These are phyloP conservation scores for Trametes gibbosa DNA, from an alignment of 768 basidiomycete genomes.

Conservation along the genomic window DNA sequence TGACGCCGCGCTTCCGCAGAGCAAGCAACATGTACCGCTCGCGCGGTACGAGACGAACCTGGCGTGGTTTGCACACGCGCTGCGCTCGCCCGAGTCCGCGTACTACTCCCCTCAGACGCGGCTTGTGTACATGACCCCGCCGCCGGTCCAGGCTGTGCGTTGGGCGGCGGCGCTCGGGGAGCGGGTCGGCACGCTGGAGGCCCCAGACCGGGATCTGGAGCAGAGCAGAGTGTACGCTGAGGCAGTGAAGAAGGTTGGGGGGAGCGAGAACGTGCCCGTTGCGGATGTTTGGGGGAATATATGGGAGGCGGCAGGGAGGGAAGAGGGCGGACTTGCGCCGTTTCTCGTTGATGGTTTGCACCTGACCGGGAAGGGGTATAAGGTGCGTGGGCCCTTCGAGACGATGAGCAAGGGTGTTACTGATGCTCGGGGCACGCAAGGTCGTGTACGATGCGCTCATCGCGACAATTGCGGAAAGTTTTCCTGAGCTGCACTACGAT, in stretches of 20 bases:
- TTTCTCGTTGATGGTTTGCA: conserved; percentile 80
- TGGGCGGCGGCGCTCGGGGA: conserved; percentile 47
- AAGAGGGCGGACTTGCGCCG: conserved; percentile 47
- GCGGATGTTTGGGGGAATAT: conserved; percentile 74
- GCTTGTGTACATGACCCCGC: conserved; percentile 82
- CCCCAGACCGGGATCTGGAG: conserved; percentile 59
- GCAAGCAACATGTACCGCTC: conserved; percentile 78
- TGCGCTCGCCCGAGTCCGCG: conserved; percentile 59
- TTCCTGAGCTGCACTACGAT: conserved; percentile 70
- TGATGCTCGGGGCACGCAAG: conserved; percentile 34
- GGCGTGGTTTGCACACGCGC: conserved; percentile 53
- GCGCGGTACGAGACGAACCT: conserved; percentile 64
- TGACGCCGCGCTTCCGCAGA: conserved; percentile 68
- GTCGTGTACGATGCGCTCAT: conserved; percentile 66
- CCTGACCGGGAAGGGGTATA: conserved; percentile 69
- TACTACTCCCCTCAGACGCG: conserved; percentile 70
- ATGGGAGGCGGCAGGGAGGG: conserved; percentile 65
- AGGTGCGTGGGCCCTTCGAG: conserved; percentile 40
- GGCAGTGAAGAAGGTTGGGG: conserved; percentile 61
- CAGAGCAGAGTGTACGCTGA: conserved; percentile 67
- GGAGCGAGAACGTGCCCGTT: conserved; percentile 51
- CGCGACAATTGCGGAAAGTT: conserved; percentile 49
- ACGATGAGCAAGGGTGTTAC: not conserved
- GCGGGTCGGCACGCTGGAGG: conserved; percentile 38
- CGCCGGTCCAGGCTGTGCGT: conserved; percentile 70